Evolutionary conservation across 2,329 filamentous ascomycete genomes (phyloP).

Genomic region (Scleromitrula shiraiana): DNA sequence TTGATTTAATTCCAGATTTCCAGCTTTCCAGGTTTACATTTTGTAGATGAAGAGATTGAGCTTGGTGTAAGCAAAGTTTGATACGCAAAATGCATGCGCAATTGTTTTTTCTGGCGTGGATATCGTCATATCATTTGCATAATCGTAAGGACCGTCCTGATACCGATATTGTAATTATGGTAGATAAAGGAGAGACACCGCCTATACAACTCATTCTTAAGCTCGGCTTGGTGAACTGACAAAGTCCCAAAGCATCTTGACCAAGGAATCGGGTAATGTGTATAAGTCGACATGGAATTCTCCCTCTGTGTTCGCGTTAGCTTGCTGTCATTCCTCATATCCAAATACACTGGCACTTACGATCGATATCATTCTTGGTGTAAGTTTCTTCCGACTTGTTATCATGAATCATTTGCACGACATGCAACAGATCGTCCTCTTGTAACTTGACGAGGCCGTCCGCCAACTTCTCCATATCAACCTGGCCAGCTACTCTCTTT

Average conservation of each 20-base stretch:
- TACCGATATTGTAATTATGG: background rate
- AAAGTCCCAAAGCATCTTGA: constrained; percentile 95
- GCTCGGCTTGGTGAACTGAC: constrained; percentile 28
- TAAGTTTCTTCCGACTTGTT: constrained; percentile 92
- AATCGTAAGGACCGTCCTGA: background rate
- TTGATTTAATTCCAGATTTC: too few species aligned
- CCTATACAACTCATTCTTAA: background rate
- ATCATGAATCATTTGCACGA: constrained; percentile 97
- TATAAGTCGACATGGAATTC: constrained; percentile 98
- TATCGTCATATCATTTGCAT: background rate
- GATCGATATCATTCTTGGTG: constrained; percentile 93
- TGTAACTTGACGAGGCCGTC: constrained; percentile 81
- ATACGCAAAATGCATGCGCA: background rate
- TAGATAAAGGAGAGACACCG: background rate
- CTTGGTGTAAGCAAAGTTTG: background rate
- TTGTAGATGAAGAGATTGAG: background rate
- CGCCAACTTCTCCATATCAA: constrained; percentile 95
- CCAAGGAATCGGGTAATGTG: constrained; percentile 82
- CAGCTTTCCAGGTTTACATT: too few species aligned
- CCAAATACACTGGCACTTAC: constrained; percentile 41
- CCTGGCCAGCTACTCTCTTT: constrained; percentile 49
- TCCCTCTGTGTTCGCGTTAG: constrained; percentile 52
- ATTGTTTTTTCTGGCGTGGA: background rate
- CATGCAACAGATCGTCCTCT: constrained; percentile 88
- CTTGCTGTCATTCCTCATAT: background rate